These are phyloP conservation scores for Notholithocarpus densiflorus DNA, from an alignment of 306 rosid species.

Conservation along the genomic window DNA sequence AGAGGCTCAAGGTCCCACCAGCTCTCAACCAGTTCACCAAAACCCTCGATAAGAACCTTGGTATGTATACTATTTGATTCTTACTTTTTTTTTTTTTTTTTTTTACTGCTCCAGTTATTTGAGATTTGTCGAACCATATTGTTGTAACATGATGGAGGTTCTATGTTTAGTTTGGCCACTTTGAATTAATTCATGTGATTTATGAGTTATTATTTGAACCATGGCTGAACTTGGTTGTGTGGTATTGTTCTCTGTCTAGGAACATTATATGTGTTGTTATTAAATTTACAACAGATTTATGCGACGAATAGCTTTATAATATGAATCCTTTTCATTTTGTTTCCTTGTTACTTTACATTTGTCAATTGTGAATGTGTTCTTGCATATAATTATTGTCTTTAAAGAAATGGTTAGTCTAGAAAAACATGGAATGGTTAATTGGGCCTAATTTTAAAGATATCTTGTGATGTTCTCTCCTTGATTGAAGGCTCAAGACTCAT, in stretches of 20 bases:
- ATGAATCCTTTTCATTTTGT: not conserved
- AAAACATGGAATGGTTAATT: too few species aligned
- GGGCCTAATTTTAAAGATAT: too few species aligned
- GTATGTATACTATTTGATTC: conserved; percentile 15
- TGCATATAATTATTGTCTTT: not conserved
- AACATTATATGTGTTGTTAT: not conserved
- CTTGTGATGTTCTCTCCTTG: not conserved
- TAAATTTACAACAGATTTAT: not conserved
- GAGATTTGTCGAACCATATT: not conserved
- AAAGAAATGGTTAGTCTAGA: too few species aligned
- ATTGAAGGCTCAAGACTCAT: not conserved
- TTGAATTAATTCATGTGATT: too few species aligned
- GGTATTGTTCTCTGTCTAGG: not conserved
- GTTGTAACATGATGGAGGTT: too few species aligned
- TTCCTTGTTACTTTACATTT: not conserved
- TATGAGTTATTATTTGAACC: too few species aligned
- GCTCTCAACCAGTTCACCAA: conserved; percentile 79
- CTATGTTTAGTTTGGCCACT: too few species aligned
- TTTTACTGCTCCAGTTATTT: not conserved
- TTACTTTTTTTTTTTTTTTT: not conserved
- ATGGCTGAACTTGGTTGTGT: too few species aligned
- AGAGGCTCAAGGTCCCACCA: conserved; percentile 81
- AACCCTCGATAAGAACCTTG: conserved; percentile 74
- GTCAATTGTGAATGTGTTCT: not conserved
- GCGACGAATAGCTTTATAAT: not conserved